Conservation (phyloP, 345 rosid species). For the Eucalyptus cloeziana region DNA sequence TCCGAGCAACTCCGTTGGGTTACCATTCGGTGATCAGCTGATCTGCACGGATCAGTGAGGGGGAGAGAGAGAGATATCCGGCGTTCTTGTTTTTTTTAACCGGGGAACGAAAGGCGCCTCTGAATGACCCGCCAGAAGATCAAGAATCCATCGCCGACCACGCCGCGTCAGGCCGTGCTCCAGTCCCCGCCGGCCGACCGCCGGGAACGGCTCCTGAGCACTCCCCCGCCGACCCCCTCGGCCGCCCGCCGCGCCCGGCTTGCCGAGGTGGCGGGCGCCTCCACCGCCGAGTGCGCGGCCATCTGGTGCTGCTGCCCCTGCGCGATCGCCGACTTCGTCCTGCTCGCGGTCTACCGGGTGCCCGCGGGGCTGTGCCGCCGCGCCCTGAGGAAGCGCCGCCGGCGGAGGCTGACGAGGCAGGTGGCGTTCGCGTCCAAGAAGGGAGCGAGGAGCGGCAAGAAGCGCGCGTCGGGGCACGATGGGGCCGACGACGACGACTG, state of each 20-base stretch:
- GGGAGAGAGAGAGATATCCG: background rate
- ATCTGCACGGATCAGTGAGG: background rate
- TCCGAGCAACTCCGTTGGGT: background rate
- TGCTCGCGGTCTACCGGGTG: slow-evolving; percentile 17
- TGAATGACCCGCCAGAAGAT: background rate
- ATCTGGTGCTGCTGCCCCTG: slow-evolving; percentile 37
- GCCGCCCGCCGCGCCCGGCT: background rate
- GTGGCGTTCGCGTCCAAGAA: background rate
- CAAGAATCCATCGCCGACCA: background rate
- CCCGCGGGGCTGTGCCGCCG: slow-evolving; percentile 30
- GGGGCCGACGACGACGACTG: background rate
- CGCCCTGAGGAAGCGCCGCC: slow-evolving; percentile 10
- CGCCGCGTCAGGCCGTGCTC: background rate
- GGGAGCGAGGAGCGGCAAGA: background rate
- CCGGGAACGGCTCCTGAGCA: background rate
- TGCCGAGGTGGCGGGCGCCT: slow-evolving; percentile 24
- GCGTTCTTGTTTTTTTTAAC: background rate
- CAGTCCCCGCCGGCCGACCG: background rate
- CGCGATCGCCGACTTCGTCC: slow-evolving; percentile 12
- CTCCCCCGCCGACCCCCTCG: background rate
- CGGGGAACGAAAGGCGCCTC: background rate
- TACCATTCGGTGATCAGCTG: background rate
- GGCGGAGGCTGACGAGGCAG: slow-evolving; percentile 9
- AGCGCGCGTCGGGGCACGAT: background rate
- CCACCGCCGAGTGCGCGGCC: slow-evolving; percentile 36